These are phyloP conservation scores for Voacanga thouarsii DNA, from an alignment of 257 asterid species.

Conservation along the genomic window DNA sequence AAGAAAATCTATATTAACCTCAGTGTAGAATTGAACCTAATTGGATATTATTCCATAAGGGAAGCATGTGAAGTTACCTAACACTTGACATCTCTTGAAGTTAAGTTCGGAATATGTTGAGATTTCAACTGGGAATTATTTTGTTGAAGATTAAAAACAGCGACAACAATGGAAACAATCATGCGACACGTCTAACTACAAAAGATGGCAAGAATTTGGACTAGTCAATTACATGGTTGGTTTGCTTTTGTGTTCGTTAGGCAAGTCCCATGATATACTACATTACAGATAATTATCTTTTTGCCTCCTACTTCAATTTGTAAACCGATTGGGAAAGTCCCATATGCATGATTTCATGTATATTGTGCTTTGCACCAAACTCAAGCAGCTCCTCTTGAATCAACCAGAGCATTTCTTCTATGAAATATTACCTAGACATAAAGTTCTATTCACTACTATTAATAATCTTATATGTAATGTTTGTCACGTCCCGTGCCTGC, in stretches of 20 bases:
- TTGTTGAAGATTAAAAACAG: not conserved
- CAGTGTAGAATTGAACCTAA: not conserved
- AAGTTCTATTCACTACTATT: no score
- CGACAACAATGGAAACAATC: not conserved
- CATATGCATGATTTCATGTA: slow-evolving; percentile 1
- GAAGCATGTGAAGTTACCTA: not conserved
- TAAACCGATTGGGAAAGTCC: slow-evolving; percentile 7
- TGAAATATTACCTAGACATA: no score
- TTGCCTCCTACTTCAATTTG: not conserved
- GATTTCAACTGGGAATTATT: not conserved
- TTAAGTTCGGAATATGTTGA: not conserved
- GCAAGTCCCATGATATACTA: not conserved
- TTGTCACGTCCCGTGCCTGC: no score
- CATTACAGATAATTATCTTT: not conserved
- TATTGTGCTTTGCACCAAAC: slow-evolving; percentile 20
- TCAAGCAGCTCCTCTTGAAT: not conserved
- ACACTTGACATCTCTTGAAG: not conserved
- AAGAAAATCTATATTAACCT: no score
- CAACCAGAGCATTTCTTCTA: no score
- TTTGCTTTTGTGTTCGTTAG: slow-evolving; percentile 4
- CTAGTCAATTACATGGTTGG: not conserved
- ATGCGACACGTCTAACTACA: not conserved
- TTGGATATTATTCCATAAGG: not conserved
- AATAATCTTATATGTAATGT: no score
- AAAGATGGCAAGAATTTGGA: not conserved